Evolutionary conservation across 345 rosid species (phyloP).

Genomic region (Dipteronia sinensis): DNA sequence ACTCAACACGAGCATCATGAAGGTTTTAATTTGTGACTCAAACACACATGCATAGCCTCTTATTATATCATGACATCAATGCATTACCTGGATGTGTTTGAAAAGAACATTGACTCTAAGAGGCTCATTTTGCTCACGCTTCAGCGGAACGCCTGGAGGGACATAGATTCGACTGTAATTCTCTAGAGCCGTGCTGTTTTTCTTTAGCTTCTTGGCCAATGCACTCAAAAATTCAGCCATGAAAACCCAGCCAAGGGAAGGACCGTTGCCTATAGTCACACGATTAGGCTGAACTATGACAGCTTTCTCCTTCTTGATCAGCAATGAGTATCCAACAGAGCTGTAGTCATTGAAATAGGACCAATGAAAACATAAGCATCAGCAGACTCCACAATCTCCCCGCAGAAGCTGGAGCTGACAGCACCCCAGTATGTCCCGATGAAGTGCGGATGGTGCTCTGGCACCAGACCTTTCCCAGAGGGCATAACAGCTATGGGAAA

Average conservation of each 20-base stretch:
- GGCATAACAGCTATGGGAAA: constrained; percentile 73
- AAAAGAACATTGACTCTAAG: constrained; percentile 67
- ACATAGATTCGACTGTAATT: constrained; percentile 62
- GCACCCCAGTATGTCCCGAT: constrained; percentile 86
- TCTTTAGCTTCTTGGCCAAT: constrained; percentile 63
- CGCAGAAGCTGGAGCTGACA: constrained; percentile 62
- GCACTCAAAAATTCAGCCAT: constrained; percentile 69
- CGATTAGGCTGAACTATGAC: constrained; percentile 64
- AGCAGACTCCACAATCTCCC: constrained; percentile 77
- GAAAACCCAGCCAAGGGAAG: constrained; percentile 76
- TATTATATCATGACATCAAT: neutral
- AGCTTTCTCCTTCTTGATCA: constrained; percentile 64
- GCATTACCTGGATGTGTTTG: constrained; percentile 73
- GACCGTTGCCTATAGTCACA: constrained; percentile 69
- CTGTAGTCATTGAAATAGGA: constrained; percentile 80
- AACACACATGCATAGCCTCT: neutral
- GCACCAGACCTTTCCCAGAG: constrained; percentile 63
- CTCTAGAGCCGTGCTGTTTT: constrained; percentile 60
- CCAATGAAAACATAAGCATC: constrained; percentile 77
- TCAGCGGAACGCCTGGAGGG: constrained; percentile 60
- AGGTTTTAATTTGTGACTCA: neutral
- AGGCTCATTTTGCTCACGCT: constrained; percentile 51
- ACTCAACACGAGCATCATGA: neutral
- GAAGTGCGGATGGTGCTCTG: constrained; percentile 64
- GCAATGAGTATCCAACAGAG: constrained; percentile 73